Percentiles rank a stretch among this genome's conserved stretches.
phyloP scores from a whole-genome alignment of 2,329 filamentous ascomycete species.

The Thermothelomyces thermophilus region DNA sequence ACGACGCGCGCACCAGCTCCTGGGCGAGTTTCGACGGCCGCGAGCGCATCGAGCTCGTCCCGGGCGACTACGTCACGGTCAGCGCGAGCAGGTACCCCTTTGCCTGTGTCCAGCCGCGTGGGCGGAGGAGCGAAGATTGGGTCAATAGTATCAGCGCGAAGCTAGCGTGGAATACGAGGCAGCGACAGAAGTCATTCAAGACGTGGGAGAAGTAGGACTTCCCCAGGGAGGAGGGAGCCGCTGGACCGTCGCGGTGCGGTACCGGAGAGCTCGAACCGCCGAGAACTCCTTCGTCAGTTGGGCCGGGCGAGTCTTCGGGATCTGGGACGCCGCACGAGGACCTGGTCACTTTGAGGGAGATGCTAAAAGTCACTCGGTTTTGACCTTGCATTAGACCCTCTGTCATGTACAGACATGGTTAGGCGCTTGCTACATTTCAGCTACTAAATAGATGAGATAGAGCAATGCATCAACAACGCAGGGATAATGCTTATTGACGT shows the following conservation, averaged over 20 bases:
- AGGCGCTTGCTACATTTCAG: not conserved
- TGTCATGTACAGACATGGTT: too few species aligned
- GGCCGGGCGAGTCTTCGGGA: not conserved
- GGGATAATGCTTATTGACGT: too few species aligned
- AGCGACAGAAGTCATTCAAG: slow-evolving; percentile 62
- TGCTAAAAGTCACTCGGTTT: not conserved
- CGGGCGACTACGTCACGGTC: slow-evolving; percentile 80
- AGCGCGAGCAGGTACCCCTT: slow-evolving; percentile 76
- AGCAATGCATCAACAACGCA: too few species aligned
- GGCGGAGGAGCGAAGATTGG: slow-evolving; percentile 69
- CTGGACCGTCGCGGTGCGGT: too few species aligned
- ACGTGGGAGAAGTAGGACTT: slow-evolving; percentile 24
- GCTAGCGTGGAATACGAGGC: slow-evolving; percentile 73
- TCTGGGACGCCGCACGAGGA: not conserved
- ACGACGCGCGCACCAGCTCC: slow-evolving; percentile 77
- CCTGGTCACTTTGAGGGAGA: not conserved
- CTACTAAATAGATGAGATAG: not conserved
- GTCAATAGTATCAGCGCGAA: slow-evolving; percentile 74
- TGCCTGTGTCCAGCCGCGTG: slow-evolving; percentile 65
- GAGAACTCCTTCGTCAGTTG: not conserved
- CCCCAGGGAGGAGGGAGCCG: not conserved
- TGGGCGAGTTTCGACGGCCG: slow-evolving; percentile 99
- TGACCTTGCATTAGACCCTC: not conserved
- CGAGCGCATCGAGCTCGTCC: slow-evolving; percentile 71
- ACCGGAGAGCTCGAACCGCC: not conserved